Evolutionary conservation across 139 green algal genomes (phyloP).

Genomic region (Chlamydomonas schloesseri): DNA sequence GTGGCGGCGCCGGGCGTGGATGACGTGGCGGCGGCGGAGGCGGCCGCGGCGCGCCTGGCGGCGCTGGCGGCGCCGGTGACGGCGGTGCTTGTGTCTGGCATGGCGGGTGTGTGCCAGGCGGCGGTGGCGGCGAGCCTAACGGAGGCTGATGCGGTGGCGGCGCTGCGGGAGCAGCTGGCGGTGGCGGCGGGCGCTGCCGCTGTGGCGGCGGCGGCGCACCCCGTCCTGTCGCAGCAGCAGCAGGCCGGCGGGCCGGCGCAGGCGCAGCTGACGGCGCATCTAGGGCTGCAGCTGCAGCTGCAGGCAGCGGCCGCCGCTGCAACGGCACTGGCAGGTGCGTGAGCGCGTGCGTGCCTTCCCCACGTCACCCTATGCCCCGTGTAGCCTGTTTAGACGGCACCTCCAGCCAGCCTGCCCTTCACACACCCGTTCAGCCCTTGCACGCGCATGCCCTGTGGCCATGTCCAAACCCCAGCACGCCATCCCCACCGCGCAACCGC

Average conservation of each 20-base stretch:
- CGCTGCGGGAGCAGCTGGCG: constrained; percentile 22
- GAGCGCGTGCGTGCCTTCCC: not conserved
- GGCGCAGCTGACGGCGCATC: constrained; percentile 8
- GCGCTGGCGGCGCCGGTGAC: constrained; percentile 36
- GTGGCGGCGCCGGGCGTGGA: constrained; percentile 33
- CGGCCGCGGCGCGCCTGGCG: constrained; percentile 10
- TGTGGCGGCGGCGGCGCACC: not conserved
- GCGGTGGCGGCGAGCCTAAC: constrained; percentile 1
- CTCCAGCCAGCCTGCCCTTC: too few species aligned
- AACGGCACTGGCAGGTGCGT: not conserved
- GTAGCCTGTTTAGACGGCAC: too few species aligned
- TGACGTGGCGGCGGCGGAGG: constrained; percentile 17
- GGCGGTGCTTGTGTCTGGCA: constrained; percentile 6
- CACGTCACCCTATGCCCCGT: too few species aligned
- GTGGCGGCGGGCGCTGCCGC: not conserved
- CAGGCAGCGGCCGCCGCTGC: not conserved
- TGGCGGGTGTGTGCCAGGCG: constrained; percentile 18
- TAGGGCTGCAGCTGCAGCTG: constrained; percentile 7
- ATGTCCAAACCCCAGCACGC: not conserved
- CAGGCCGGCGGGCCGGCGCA: not conserved
- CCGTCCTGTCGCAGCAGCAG: not conserved
- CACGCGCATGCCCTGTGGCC: too few species aligned
- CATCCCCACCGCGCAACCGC: too few species aligned
- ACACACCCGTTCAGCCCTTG: too few species aligned
- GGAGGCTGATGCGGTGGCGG: constrained; percentile 11